phyloP scores from a whole-genome alignment of 2,329 filamentous ascomycete species.

The Aureobasidium sp. region DNA sequence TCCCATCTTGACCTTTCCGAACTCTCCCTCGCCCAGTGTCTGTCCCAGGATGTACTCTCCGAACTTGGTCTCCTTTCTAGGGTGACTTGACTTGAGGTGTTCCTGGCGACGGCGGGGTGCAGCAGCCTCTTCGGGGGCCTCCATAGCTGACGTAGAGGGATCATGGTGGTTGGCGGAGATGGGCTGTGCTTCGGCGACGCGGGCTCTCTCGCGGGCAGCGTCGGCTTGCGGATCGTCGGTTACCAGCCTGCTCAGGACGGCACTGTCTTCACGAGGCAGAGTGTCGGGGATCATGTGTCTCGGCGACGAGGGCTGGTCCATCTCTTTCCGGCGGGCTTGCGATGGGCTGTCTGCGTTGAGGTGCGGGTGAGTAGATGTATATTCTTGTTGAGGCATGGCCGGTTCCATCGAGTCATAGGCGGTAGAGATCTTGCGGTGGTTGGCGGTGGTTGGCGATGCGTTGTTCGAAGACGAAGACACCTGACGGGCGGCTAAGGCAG shows the following conservation, averaged over 20 bases:
- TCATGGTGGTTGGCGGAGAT: constrained; percentile 34
- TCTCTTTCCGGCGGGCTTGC: constrained; percentile 11
- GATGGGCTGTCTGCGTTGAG: not conserved
- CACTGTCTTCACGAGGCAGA: constrained; percentile 66
- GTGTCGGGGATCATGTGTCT: constrained; percentile 44
- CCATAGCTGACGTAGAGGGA: constrained; percentile 40
- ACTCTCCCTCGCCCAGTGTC: constrained; percentile 94
- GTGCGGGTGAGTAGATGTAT: constrained; percentile 24
- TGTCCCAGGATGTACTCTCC: constrained; percentile 94
- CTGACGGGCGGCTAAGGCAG: constrained; percentile 15
- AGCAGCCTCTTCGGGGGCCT: constrained; percentile 37
- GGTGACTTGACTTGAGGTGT: constrained; percentile 42
- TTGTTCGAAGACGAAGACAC: not conserved
- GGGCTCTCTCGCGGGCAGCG: constrained; percentile 61
- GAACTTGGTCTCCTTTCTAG: constrained; percentile 74
- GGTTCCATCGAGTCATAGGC: constrained; percentile 10
- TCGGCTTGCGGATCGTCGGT: constrained; percentile 69
- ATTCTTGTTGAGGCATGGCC: constrained; percentile 13
- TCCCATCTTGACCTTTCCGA: constrained; percentile 95
- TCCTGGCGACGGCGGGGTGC: constrained; percentile 47
- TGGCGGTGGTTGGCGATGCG: not conserved
- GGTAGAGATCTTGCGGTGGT: constrained; percentile 7
- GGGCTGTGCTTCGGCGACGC: constrained; percentile 54
- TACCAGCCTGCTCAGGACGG: constrained; percentile 68
- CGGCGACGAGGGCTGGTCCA: constrained; percentile 37